Percentiles rank a stretch among this genome's conserved stretches.
Evolutionary conservation across 2,329 filamentous ascomycete species (phyloP).

Genomic region (Aspergillus sp.): DNA sequence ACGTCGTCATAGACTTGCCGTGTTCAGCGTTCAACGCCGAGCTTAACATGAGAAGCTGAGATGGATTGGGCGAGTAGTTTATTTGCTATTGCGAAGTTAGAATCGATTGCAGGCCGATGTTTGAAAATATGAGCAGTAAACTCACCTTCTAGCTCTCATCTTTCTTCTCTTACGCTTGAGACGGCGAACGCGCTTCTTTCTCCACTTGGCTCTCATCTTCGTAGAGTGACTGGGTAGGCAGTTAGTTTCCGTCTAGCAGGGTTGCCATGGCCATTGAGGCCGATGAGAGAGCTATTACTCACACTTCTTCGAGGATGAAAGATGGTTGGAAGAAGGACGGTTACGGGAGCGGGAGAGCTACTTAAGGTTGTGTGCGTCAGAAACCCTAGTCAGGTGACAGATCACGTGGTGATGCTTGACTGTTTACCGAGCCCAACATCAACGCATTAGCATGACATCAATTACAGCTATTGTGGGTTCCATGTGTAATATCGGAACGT

Average conservation of each 20-base stretch:
- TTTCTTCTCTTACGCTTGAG: conserved; percentile 99
- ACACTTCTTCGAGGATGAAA: conserved; percentile 48
- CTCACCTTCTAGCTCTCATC: conserved; percentile 96
- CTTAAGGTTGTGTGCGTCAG: conserved; percentile 37
- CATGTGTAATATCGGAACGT: background rate
- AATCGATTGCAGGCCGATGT: background rate
- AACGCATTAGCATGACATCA: conserved; percentile 10
- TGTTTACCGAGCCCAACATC: conserved; percentile 21
- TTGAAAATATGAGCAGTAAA: conserved; percentile 19
- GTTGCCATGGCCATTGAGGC: conserved; percentile 4
- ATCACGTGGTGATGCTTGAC: background rate
- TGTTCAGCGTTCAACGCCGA: conserved; percentile 41
- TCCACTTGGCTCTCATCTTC: conserved; percentile 94
- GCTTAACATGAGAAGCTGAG: conserved; percentile 47
- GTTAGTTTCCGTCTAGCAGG: conserved; percentile 15
- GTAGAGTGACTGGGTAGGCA: conserved; percentile 37
- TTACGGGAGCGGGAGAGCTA: conserved; percentile 33
- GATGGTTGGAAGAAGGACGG: conserved; percentile 44
- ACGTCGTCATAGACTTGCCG: conserved; percentile 32
- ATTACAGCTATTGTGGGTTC: background rate
- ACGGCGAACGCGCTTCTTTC: conserved; percentile 99
- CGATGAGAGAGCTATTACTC: conserved; percentile 21
- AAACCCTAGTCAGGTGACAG: conserved; percentile 6
- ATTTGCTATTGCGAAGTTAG: conserved; percentile 57
- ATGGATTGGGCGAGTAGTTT: conserved; percentile 62